These are phyloP conservation scores for Aureoboletus auriporus DNA, from an alignment of 768 basidiomycete genomes.

Conservation along the genomic window DNA sequence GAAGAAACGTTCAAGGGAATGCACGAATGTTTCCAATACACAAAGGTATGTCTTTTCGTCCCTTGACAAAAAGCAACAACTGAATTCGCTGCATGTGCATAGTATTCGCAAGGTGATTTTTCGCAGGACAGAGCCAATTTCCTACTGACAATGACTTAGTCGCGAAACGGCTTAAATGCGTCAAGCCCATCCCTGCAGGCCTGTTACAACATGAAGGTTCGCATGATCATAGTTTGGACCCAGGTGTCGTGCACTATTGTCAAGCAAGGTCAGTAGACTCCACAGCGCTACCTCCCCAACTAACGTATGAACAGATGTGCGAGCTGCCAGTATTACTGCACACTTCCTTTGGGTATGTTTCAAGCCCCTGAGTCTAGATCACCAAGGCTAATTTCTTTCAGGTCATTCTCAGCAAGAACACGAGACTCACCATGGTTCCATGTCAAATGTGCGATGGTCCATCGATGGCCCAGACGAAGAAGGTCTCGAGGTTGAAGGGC, in stretches of 20 bases:
- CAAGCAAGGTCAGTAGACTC: constrained; percentile 36
- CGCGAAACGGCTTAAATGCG: constrained; percentile 48
- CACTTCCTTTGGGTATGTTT: constrained; percentile 44
- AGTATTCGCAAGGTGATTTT: constrained; percentile 51
- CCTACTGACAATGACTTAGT: constrained; percentile 26
- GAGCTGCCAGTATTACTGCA: constrained; percentile 57
- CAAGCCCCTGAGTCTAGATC: neutral
- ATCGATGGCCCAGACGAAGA: constrained; percentile 48
- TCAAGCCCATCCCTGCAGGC: constrained; percentile 42
- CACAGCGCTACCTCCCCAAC: neutral
- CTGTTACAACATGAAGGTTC: constrained; percentile 39
- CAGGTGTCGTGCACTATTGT: constrained; percentile 48
- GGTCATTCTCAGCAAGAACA: constrained; percentile 57
- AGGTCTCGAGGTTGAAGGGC: constrained; percentile 47
- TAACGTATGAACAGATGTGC: constrained; percentile 37
- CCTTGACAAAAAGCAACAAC: neutral
- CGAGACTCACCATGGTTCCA: constrained; percentile 58
- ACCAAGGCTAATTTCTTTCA: constrained; percentile 16
- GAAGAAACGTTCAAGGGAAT: constrained; percentile 58
- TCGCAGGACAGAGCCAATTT: neutral
- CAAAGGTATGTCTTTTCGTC: constrained; percentile 39
- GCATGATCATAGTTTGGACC: constrained; percentile 46
- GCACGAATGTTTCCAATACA: constrained; percentile 60
- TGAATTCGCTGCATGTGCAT: neutral
- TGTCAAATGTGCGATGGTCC: constrained; percentile 53